These are phyloP conservation scores for Cyclotella distinguenda DNA, from an alignment of 108 stramenopile species.

Conservation along the genomic window DNA sequence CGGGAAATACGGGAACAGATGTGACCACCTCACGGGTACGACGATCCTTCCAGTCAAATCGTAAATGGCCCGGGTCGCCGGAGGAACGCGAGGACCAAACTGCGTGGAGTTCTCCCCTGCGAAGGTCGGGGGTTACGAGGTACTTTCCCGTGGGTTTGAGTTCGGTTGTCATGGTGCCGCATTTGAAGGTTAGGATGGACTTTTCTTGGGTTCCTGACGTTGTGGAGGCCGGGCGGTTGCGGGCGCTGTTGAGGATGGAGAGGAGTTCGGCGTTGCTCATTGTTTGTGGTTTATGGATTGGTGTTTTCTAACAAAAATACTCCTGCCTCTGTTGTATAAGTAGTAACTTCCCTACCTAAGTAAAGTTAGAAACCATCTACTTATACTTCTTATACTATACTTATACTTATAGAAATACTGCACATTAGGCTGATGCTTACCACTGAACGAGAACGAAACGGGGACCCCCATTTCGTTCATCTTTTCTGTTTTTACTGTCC, in stretches of 20 bases:
- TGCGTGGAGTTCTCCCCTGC: conserved; percentile 71
- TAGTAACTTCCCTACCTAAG: no score
- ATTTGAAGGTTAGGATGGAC: conserved; percentile 67
- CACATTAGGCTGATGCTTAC: no score
- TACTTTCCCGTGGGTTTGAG: conserved; percentile 60
- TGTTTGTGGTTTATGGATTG: no score
- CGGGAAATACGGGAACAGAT: conserved; percentile 40
- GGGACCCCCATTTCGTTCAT: no score
- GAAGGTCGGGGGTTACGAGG: conserved; percentile 56
- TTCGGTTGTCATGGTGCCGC: conserved; percentile 68
- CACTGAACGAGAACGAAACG: no score
- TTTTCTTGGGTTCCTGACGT: conserved; percentile 15
- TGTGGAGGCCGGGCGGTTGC: conserved; percentile 7
- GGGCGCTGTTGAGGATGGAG: conserved; percentile 34
- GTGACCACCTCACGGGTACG: conserved; percentile 65
- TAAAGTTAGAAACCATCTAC: no score
- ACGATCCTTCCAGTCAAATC: conserved; percentile 79
- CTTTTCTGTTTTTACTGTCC: no score
- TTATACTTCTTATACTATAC: no score
- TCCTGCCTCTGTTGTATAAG: no score
- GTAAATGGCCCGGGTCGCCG: conserved; percentile 19
- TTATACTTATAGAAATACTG: no score
- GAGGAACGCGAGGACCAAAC: conserved; percentile 36
- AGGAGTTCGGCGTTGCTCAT: conserved; percentile 48
- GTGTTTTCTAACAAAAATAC: no score